Evolutionary conservation across 768 basidiomycete genomes (phyloP).

Genomic region (Tylopilus subfusipes): DNA sequence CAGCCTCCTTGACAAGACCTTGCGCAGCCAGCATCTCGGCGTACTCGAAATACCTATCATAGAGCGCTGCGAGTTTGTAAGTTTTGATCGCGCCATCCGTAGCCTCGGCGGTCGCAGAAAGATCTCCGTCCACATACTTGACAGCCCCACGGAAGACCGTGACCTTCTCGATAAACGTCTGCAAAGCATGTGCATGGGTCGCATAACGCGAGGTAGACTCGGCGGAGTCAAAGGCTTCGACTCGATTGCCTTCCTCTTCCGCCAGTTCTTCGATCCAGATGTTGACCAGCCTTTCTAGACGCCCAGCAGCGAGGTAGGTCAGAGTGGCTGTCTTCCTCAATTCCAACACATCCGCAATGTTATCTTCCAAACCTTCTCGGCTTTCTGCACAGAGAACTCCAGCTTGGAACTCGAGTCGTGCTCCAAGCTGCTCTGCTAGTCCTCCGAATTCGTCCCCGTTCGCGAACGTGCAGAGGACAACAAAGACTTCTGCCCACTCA

Average conservation of each 20-base stretch:
- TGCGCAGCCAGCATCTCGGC: constrained; percentile 89
- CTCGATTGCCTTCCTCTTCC: constrained; percentile 71
- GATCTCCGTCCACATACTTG: constrained; percentile 70
- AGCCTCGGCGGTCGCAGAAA: constrained; percentile 40
- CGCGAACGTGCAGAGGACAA: constrained; percentile 94
- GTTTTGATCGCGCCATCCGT: constrained; percentile 45
- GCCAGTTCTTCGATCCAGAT: constrained; percentile 90
- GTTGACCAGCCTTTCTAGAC: constrained; percentile 79
- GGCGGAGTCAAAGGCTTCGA: constrained; percentile 38
- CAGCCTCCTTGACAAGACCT: constrained; percentile 82
- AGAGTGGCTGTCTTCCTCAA: constrained; percentile 86
- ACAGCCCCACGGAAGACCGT: constrained; percentile 90
- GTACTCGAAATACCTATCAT: constrained; percentile 95
- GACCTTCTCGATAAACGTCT: constrained; percentile 95
- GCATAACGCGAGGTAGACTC: constrained; percentile 61
- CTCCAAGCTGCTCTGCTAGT: constrained; percentile 90
- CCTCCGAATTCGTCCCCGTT: constrained; percentile 76
- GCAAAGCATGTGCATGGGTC: constrained; percentile 80
- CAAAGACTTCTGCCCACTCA: constrained; percentile 97
- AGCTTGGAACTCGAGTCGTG: constrained; percentile 84
- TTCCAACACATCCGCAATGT: constrained; percentile 34
- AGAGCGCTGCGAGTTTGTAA: constrained; percentile 82
- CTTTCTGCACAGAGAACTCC: constrained; percentile 52
- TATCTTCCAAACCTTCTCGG: constrained; percentile 40
- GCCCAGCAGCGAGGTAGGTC: constrained; percentile 89